phyloP scores from a whole-genome alignment of 108 stramenopile genomes.

The Cyclotella sp. region DNA sequence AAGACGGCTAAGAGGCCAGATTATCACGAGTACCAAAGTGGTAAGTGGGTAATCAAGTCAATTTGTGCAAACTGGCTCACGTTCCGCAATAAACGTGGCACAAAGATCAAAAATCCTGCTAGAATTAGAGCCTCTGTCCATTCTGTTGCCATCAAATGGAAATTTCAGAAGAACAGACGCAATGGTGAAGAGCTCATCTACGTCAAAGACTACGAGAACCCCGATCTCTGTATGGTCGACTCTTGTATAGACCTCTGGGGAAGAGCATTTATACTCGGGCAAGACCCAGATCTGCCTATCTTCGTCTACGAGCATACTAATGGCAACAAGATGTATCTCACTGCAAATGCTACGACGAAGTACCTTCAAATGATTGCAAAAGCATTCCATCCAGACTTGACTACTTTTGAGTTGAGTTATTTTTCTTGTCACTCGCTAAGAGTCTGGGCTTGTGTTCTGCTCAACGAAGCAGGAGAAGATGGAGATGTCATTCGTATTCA shows the following conservation, averaged over 20 bases:
- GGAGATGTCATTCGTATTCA: slow-evolving; percentile 1
- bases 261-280: background rate
- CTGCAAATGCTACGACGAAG: background rate
- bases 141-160: background rate
- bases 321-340: background rate
- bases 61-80: background rate
- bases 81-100: background rate
- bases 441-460: slow-evolving; percentile 22
- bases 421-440: slow-evolving; percentile 17
- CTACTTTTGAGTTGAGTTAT: background rate
- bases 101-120: background rate
- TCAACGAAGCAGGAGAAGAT: background rate
- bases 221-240: slow-evolving; percentile 6
- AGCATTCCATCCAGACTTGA: slow-evolving; percentile 2
- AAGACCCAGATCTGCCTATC: background rate
- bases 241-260: background rate
- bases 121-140: background rate
- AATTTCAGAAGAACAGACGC: slow-evolving; percentile 20
- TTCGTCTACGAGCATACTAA: background rate
- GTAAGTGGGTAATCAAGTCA: slow-evolving; percentile 16
- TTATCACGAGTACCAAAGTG: slow-evolving; percentile 12
- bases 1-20: slow-evolving; percentile 5
- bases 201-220: background rate
- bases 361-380: background rate
- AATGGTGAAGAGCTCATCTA: background rate